These are phyloP conservation scores for Entrophospora sp. DNA, from an alignment of 192 early-diverging fungal genomes.

Conservation along the genomic window DNA sequence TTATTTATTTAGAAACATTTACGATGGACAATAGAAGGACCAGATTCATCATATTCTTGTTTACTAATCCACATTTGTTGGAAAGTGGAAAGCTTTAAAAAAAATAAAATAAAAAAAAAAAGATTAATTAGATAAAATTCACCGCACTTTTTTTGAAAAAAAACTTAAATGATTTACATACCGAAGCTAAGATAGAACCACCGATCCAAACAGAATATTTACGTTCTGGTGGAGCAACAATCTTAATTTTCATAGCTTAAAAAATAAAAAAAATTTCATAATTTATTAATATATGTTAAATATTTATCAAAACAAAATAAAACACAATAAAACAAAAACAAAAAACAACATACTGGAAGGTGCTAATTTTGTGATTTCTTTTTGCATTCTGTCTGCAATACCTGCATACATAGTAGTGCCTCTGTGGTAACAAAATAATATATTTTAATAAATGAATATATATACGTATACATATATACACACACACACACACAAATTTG, in stretches of 20 bases:
- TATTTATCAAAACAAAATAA: too few species aligned
- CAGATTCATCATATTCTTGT: constrained; percentile 97
- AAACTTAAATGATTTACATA: neutral
- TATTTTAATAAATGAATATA: neutral
- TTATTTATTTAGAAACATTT: constrained; percentile 84
- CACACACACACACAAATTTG: constrained; percentile 77
- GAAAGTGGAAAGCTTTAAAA: constrained; percentile 82
- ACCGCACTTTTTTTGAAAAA: too few species aligned
- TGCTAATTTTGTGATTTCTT: constrained; percentile 92
- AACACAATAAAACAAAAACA: neutral
- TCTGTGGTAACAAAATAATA: constrained; percentile 23
- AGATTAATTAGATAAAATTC: neutral
- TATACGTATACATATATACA: neutral
- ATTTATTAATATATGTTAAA: neutral
- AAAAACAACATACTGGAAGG: constrained; percentile 80
- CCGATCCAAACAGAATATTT: constrained; percentile 99
- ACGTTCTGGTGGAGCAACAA: constrained; percentile 96
- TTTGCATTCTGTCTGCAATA: constrained; percentile 95
- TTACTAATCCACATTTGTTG: constrained; percentile 99
- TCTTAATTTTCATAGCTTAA: constrained; percentile 35
- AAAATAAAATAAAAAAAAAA: neutral
- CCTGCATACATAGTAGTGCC: constrained; percentile 98
- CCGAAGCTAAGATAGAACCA: constrained; percentile 91
- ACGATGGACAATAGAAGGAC: constrained; percentile 96
- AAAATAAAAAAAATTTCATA: neutral